Base-by-base conservation (phyloP, 2,329 filamentous ascomycete species). In the Talaromyces sp. region DNA sequence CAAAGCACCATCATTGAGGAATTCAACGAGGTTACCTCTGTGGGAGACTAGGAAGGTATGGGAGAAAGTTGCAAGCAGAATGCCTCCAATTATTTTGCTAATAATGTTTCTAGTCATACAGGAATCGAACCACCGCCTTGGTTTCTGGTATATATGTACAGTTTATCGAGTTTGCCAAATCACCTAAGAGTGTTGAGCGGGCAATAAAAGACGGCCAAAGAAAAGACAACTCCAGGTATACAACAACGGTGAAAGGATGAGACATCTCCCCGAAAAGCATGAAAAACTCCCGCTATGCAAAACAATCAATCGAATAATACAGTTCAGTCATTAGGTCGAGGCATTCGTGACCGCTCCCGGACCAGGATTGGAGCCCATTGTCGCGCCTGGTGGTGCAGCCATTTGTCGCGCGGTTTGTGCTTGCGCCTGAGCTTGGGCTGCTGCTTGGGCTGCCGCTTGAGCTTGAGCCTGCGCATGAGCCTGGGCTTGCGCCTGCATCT, bases 401-500 rank as follows among this genome's bases (percentile, higher is more conserved):
- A 79, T 68, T 66, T 77, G 75, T 69, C 76, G 71, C 45, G 73
- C 73, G 25, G 71, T 70, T 68, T 76, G 75, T 29, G 73, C 74
- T 29, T 59, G 56, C 1, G 56, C 56, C 15, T 29, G 22, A n/a
- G 56, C 56, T 59, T 59, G 56, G 8, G 67, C 67, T 58, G 70
- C 69, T 15, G 70, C 70, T 60, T 71, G 77, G 31, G 73, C 73
- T 72, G 71, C 72, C 38, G 77, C 75, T 66, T 79, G 77, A 38
- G 76, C 76, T 62, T 75, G 73, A 38, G 73, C 76, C 69, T 79
- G 77, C 66, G 76, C 77, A 69, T 79, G 78, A 65, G 76, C 77
- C 69, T 78, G 77, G 59, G 77, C 74, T 71, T 78, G 77, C 63
- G 79, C 79, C 68, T 80, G 79, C 61, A 74, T 75, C 45, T 74